These are phyloP conservation scores for Yarrowia sp. DNA, from an alignment of 805 yeast species.

Conservation along the genomic window DNA sequence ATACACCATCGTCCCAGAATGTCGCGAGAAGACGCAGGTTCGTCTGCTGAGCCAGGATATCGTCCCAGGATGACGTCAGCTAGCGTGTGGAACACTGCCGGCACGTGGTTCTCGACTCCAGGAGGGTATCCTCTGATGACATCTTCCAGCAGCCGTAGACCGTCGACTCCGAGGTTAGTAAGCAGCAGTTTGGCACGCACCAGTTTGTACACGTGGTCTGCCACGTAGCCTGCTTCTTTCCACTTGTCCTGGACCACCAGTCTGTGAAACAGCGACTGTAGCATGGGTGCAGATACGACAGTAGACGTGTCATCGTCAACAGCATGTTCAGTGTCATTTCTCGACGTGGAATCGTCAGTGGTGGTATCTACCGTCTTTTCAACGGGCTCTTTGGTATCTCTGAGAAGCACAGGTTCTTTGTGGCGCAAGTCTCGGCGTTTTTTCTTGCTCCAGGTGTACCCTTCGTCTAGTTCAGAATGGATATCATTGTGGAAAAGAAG, in stretches of 20 bases:
- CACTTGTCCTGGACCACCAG: constrained; percentile 5
- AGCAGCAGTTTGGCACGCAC: constrained; percentile 5
- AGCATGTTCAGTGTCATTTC: neutral
- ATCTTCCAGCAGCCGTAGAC: constrained; percentile 1
- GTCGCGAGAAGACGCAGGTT: neutral
- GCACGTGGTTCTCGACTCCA: constrained; percentile 3
- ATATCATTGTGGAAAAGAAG: neutral
- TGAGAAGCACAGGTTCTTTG: neutral
- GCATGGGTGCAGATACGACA: neutral
- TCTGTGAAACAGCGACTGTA: constrained; percentile 6
- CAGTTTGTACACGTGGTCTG: constrained; percentile 14
- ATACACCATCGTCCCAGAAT: neutral
- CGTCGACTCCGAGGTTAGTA: constrained; percentile 10
- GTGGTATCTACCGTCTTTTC: neutral
- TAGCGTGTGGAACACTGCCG: neutral
- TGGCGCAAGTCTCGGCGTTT: neutral
- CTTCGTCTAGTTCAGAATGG: neutral
- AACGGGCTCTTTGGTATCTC: neutral
- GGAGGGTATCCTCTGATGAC: constrained; percentile 19
- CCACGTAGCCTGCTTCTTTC: constrained; percentile 9
- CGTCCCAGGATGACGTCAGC: neutral
- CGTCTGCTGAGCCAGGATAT: neutral
- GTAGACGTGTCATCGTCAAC: neutral
- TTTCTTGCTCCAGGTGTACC: neutral
- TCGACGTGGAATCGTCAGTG: neutral